Base-by-base conservation (phyloP, 768 basidiomycete genomes). In the Cyclocybe cylindracea region DNA sequence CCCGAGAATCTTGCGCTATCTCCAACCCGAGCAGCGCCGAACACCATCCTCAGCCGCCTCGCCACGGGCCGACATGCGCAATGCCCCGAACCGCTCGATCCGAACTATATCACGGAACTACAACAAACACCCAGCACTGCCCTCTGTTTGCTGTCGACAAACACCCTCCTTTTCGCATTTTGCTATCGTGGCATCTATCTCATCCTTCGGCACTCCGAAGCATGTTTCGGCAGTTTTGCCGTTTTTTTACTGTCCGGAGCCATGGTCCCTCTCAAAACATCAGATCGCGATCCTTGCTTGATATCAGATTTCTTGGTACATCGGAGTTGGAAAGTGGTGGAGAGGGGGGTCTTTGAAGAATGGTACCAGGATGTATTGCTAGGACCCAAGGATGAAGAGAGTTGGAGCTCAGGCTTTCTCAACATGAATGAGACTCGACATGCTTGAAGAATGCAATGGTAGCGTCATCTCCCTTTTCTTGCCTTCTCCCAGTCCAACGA, bases 1-100 rank as follows among this genome's bases (percentile, higher is more conserved):
- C 18, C 88, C 50, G 94, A 98, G 70, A 86, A 86, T 98, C 98
- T 71, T 85, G 95, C 46, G 79, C 93, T 95, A 92, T 73, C 86
- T 98, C 59, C n/a, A n/a, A n/a, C 98, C 95, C n/a, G 94, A 97
- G 65, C 91, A 91, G 64, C 94, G 19, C 69, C 91, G 95, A n/a
- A 46, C 90, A 91, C 49, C 94, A 98, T 68, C n/a, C 82, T 98
- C 54, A 91, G 85, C 54, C 87, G 86, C 49, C 82, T 97, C 61
- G 87, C 60, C 86, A 87, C 61, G 72, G 65, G n/a, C 72, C 51
- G 80, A 85, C 47, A 87, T 50, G 71, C 79, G 50, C 75, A n/a
- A 81, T 51, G 65, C 65, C 48, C 60, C 59, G 44, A 55, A 65
- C 38, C 59, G 57, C 49, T 19, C 60, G 64, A 55, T 58, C 66